These are phyloP conservation scores for Thymus quinquecostatus DNA, from an alignment of 257 asterid genomes.

Conservation along the genomic window DNA sequence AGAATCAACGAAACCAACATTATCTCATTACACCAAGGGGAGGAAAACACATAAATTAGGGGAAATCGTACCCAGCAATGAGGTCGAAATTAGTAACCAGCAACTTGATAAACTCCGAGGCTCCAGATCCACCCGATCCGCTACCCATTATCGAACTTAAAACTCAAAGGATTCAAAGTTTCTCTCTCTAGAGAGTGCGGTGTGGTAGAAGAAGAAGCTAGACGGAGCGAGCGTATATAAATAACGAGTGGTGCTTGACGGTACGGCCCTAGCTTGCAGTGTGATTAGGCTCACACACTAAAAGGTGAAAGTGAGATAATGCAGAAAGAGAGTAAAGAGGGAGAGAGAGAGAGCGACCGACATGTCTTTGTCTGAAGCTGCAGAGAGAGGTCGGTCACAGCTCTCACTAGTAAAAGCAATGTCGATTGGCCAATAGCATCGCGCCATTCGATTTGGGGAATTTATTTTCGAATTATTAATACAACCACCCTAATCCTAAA, in stretches of 20 bases:
- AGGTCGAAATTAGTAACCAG: slow-evolving; percentile 63
- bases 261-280: neutral
- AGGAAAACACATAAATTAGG: too few species aligned
- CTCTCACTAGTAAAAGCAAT: neutral
- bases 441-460: neutral
- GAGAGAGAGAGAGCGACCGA: slow-evolving; percentile 18
- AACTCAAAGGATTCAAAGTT: neutral
- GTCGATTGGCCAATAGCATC: neutral
- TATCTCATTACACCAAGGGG: too few species aligned
- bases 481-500: too few species aligned
- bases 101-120: slow-evolving; percentile 65
- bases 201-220: neutral
- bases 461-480: too few species aligned
- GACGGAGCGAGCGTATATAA: neutral
- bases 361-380: slow-evolving; percentile 27
- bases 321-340: neutral
- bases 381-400: neutral
- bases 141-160: slow-evolving; percentile 57
- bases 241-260: too few species aligned
- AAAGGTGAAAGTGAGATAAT: slow-evolving; percentile 15
- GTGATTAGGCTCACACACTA: neutral
- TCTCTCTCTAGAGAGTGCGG: neutral
- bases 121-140: slow-evolving; percentile 31
- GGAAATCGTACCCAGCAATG: slow-evolving; percentile 60
- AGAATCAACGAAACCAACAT: neutral